A percentile compares a stretch with the other conserved stretches of the same genome.
Evolutionary conservation across 306 rosid species (phyloP).

Genomic region (Clitoria ternatea): DNA sequence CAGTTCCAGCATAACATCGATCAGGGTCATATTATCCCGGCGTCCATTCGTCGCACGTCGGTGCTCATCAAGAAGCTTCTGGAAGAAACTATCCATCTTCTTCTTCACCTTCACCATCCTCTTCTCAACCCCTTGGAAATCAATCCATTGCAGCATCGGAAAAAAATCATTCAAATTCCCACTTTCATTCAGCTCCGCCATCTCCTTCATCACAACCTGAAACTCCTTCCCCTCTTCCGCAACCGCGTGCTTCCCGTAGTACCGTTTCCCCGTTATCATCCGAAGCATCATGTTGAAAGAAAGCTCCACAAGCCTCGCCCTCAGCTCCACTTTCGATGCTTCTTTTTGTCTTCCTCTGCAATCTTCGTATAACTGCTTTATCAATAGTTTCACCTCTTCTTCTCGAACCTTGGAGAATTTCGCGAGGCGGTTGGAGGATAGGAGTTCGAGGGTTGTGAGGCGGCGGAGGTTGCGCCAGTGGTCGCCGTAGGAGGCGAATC

Average conservation of each 20-base stretch:
- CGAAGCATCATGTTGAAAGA: slow-evolving; percentile 32
- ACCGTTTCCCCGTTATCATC: slow-evolving; percentile 30
- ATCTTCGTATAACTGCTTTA: background rate
- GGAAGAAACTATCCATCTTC: slow-evolving; percentile 23
- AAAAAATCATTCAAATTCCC: slow-evolving; percentile 29
- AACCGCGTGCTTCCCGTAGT: slow-evolving; percentile 21
- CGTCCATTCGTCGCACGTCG: no score
- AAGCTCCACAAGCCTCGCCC: background rate
- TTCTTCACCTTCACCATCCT: slow-evolving; percentile 24
- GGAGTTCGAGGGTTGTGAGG: slow-evolving; percentile 10
- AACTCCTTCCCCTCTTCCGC: slow-evolving; percentile 2
- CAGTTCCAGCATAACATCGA: slow-evolving; percentile 28
- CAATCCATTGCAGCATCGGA: slow-evolving; percentile 29
- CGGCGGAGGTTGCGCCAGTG: slow-evolving; percentile 40
- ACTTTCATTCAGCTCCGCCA: background rate
- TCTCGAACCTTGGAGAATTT: slow-evolving; percentile 3
- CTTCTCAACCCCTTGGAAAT: slow-evolving; percentile 25
- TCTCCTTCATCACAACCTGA: slow-evolving; percentile 17
- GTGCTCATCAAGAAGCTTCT: slow-evolving; percentile 17
- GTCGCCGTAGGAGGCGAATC: slow-evolving; percentile 29
- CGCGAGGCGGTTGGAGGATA: slow-evolving; percentile 12
- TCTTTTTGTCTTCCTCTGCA: background rate
- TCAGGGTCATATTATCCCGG: slow-evolving; percentile 12
- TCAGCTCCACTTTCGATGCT: background rate
- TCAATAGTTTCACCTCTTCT: slow-evolving; percentile 10